Base-by-base conservation (phyloP, 768 basidiomycete genomes). In the Neoboletus magnificus region DNA sequence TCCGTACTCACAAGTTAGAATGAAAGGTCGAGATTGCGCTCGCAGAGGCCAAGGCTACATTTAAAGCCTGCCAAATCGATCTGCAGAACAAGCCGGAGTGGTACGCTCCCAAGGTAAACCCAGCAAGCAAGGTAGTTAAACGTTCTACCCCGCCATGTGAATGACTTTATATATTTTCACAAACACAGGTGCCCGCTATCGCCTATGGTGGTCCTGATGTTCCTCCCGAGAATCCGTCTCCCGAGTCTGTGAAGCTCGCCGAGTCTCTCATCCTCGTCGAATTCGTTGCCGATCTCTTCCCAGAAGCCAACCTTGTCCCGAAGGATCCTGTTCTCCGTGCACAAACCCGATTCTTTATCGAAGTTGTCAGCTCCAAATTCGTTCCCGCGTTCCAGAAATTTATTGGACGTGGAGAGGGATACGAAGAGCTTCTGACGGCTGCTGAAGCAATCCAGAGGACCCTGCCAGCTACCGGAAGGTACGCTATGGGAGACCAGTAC, bases 201-300 rank as follows among this genome's bases (percentile, higher is more conserved):
- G 71, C 82, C 0, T 86, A 83, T 59, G 85, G 85, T 33, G 85
- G 85, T 1, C 83, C 85, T 5, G 71, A 75, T 15, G 79, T 80
- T 20, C 61, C 80, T 23, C 77, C 82, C 0, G 79, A 82, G 55
- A 62, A 74, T 4, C 86, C 87, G 0, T 84, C 85, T 2, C 77
- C 80, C 0, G 82, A 82, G 35, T 84, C 84, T 10, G 61, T 70
- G 47, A 87, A 87, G 65, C 63, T 88, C 61, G 76, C 83, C 9
- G 86, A 89, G 63, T 87, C 85, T 5, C 79, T 82, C 44, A 73
- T 86, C 36, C 80, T 87, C 53, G 72, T 87, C 50, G 85, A 89
- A 65, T 83, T 88, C 70, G 66, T 87, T 54, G 82, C 82, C 11
- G 86, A 87, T 65, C 70, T 86, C 51, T 80, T 74, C 66, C 78